These are phyloP conservation scores for Corniculantispora saksenae DNA, from an alignment of 2,329 filamentous ascomycete species.

Conservation along the genomic window DNA sequence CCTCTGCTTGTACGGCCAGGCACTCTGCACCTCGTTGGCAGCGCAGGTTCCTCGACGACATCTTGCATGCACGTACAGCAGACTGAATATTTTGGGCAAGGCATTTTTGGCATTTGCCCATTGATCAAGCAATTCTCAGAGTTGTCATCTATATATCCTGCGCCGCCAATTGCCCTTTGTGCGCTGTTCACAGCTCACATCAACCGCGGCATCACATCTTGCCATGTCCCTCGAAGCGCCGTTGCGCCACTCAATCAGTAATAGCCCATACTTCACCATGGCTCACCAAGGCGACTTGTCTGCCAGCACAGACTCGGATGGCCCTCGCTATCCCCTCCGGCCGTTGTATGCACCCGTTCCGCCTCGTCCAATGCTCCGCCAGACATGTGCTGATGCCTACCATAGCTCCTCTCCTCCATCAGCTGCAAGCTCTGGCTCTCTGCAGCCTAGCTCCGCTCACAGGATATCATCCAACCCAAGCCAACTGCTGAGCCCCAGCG, in stretches of 20 bases:
- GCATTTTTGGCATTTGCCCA: neutral
- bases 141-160: neutral
- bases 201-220: neutral
- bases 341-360: conserved; percentile 47
- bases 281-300: conserved; percentile 6
- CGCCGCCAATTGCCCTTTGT: neutral
- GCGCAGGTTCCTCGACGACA: neutral
- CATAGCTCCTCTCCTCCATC: conserved; percentile 39
- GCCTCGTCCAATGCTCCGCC: neutral
- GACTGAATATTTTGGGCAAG: neutral
- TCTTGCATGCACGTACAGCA: neutral
- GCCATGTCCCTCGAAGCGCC: conserved; percentile 11
- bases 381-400: neutral
- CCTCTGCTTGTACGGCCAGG: conserved; percentile 9
- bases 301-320: conserved; percentile 6
- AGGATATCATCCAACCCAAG: conserved; percentile 53
- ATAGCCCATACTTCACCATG: neutral
- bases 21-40: neutral
- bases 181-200: neutral
- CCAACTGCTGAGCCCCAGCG: conserved; percentile 62
- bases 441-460: conserved; percentile 53
- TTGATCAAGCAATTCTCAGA: neutral
- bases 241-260: neutral
- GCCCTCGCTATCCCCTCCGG: conserved; percentile 47
- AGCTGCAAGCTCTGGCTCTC: conserved; percentile 46